Conservation (phyloP, 192 early-diverging fungal species). For the Phycomyces nitens region DNA sequence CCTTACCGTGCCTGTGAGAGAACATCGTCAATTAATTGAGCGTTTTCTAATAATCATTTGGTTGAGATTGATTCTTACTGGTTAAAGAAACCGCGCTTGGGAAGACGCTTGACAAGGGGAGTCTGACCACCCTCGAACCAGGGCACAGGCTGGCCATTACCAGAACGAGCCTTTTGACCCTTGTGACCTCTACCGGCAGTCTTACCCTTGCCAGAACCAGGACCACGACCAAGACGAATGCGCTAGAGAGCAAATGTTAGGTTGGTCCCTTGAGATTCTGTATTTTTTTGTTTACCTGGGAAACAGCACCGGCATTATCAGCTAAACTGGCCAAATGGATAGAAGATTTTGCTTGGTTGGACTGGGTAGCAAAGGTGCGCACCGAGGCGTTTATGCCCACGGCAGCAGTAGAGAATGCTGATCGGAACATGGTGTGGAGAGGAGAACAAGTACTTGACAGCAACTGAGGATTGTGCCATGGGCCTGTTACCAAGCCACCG, state of each 20-base stretch:
- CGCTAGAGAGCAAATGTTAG: conserved; percentile 39
- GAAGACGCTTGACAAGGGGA: conserved; percentile 74
- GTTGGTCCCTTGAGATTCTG: too few species aligned
- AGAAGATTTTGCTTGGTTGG: conserved; percentile 4
- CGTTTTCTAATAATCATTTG: too few species aligned
- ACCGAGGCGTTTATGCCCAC: neutral
- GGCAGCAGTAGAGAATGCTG: neutral
- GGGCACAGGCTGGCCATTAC: conserved; percentile 72
- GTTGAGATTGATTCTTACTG: conserved; percentile 30
- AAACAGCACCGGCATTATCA: conserved; percentile 37
- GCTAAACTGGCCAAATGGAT: conserved; percentile 31
- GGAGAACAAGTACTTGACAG: too few species aligned
- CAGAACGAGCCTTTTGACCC: conserved; percentile 80
- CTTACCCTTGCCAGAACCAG: conserved; percentile 84
- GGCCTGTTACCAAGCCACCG: too few species aligned
- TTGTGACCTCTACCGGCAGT: conserved; percentile 90
- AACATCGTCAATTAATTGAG: conserved; percentile 8
- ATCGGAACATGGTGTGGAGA: neutral
- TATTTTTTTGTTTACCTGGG: conserved; percentile 28
- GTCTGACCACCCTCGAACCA: conserved; percentile 95
- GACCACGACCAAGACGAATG: conserved; percentile 74
- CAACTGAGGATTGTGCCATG: too few species aligned
- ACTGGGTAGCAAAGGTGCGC: neutral
- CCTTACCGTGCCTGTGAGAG: conserved; percentile 47
- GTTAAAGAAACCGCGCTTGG: conserved; percentile 84